Evolutionary conservation across 805 yeast genomes (phyloP), one percentile per base, ranked within the genome.

Genomic region (Starmerella scarabaei): DNA sequence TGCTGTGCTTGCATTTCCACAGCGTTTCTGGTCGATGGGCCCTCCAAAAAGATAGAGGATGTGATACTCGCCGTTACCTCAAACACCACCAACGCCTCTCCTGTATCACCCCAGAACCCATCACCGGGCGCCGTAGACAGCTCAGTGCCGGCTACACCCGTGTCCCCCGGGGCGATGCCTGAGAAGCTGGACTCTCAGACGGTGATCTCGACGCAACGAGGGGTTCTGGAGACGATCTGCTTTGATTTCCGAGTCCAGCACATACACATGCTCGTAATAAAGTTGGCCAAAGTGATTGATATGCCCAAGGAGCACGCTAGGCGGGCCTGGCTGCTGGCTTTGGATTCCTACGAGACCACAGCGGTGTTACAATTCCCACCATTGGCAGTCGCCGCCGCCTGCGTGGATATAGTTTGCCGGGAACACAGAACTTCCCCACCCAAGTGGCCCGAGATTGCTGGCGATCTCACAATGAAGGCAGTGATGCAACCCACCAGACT

Each of bases 11-110:
- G 84, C 39, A 55, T 85, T 6, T 71, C 80, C 42, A 62, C 82
- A 14, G 80, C 94, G 2, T 64, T 77, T 32, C 83, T 85, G 57
- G 74, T 76, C 47, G 93, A 82, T 53, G 95, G 85, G 53, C 81
- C 85, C 31, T 77, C 84, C 31, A 84, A 83, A 56, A 80, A 80
- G 50, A 57, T 79, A 14, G 66, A 73, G 38, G 82, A 80, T 33
- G 67, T 84, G 15, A 24, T 20, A 5, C 30, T 29, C 8, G 41
- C 37, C 18, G 30, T 33, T 23, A 7, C 17, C 16, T 18, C 24
- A 6, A 27, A 21, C 4, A 7, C 30, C 23, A 23, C 26, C 11
- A 23, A 7, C 11, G 26, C 7, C 7, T 11, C 7, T 7, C 26
- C 26, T 7, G 26, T 23, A 7, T 7, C 9, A 7, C 11, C 11